phyloP scores from a whole-genome alignment of 2,329 filamentous ascomycete genomes.

The Endothia cerciana region DNA sequence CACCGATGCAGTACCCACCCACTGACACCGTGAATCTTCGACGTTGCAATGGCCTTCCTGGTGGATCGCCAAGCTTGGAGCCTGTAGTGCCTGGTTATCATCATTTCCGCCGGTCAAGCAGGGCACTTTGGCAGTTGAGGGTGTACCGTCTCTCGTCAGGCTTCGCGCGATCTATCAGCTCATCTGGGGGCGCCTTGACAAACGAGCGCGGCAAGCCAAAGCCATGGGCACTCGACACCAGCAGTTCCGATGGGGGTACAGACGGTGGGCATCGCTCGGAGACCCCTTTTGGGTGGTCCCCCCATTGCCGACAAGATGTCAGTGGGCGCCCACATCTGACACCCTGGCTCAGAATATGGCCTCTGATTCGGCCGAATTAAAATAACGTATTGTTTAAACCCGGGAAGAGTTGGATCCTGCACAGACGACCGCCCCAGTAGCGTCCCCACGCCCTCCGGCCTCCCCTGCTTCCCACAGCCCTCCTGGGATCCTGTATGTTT shows the following conservation, averaged over 20 bases:
- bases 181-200: too few relatives aligned
- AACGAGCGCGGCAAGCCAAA: too few relatives aligned
- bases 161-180: too few relatives aligned
- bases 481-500: constrained; percentile 12
- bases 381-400: constrained; percentile 31
- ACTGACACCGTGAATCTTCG: background rate
- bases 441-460: constrained; percentile 26
- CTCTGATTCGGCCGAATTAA: constrained; percentile 32
- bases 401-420: constrained; percentile 29
- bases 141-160: too few relatives aligned
- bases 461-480: constrained; percentile 28
- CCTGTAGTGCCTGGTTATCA: constrained; percentile 2
- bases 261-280: background rate
- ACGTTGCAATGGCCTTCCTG: constrained; percentile 2
- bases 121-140: background rate
- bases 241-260: background rate
- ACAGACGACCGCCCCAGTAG: constrained; percentile 22
- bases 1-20: background rate
- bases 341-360: constrained; percentile 23
- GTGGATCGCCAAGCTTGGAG: constrained; percentile 5
- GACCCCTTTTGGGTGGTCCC: constrained; percentile 3
- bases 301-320: background rate
- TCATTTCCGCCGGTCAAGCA: constrained; percentile 14
- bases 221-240: background rate
- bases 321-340: constrained; percentile 13